Percentiles rank a stretch among this genome's conserved stretches.
Conservation (phyloP, 192 early-diverging fungal genomes). For the Gamsiella multidivaricata region DNA sequence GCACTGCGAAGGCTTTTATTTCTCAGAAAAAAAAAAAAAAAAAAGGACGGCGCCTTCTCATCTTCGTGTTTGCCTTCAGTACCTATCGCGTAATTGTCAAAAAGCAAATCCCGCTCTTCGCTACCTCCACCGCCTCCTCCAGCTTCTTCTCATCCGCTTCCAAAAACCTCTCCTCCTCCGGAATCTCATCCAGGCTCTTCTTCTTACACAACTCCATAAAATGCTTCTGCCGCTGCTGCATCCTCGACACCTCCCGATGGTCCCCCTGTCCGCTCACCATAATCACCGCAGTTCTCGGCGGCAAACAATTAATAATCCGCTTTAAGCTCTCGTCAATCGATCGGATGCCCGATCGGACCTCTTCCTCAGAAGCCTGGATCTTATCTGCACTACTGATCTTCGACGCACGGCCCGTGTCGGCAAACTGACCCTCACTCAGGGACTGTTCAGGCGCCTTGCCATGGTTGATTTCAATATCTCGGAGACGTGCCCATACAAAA, state of each 20-base stretch:
- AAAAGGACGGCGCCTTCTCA: no score
- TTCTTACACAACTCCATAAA: slow-evolving; percentile 38
- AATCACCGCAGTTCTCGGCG: slow-evolving; percentile 47
- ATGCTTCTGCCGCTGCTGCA: slow-evolving; percentile 48
- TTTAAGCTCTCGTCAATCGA: slow-evolving; percentile 53
- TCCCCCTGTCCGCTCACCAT: slow-evolving; percentile 57
- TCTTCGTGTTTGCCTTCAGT: no score
- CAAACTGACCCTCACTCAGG: slow-evolving; percentile 9
- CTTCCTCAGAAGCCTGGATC: slow-evolving; percentile 34
- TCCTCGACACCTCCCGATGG: slow-evolving; percentile 39
- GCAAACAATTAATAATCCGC: slow-evolving; percentile 41
- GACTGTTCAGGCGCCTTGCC: slow-evolving; percentile 18
- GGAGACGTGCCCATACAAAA: slow-evolving; percentile 47
- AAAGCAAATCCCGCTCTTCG: slow-evolving; percentile 44
- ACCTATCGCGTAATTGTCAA: slow-evolving; percentile 30
- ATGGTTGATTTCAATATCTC: slow-evolving; percentile 53
- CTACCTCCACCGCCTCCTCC: slow-evolving; percentile 33
- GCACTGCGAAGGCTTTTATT: no score
- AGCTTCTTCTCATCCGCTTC: slow-evolving; percentile 33
- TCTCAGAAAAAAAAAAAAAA: no score
- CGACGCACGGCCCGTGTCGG: slow-evolving; percentile 25
- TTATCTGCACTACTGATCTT: slow-evolving; percentile 42
- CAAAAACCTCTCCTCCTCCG: slow-evolving; percentile 38
- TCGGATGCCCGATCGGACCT: slow-evolving; percentile 27
- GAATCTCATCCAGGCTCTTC: slow-evolving; percentile 26